Evolutionary conservation across 2,329 filamentous ascomycete species (phyloP).

Genomic region (Venturia carpophila): DNA sequence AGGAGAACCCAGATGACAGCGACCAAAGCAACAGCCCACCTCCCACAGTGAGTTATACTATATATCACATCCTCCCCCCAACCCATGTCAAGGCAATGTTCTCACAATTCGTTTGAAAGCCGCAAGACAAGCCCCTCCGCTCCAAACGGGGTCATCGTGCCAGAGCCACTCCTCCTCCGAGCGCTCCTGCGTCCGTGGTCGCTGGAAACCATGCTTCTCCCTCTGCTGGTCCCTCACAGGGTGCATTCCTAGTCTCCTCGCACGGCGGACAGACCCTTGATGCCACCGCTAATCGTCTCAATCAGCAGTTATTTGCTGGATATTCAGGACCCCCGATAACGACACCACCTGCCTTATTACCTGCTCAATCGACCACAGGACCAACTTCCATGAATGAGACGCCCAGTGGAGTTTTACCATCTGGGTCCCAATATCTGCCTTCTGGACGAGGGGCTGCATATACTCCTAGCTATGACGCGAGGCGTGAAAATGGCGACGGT

Average conservation of each 20-base stretch:
- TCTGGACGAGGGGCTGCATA: background rate
- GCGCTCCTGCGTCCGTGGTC: conserved; percentile 19
- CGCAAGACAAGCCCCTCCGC: conserved; percentile 69
- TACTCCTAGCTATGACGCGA: conserved; percentile 11
- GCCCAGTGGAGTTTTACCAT: background rate
- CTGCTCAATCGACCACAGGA: background rate
- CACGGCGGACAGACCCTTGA: background rate
- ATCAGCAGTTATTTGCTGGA: conserved; percentile 3
- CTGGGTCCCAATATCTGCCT: conserved; percentile 2
- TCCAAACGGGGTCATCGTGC: conserved; percentile 62
- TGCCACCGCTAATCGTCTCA: conserved; percentile 8
- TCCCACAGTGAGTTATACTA: conserved; percentile 54
- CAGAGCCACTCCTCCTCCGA: conserved; percentile 28
- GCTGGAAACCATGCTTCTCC: conserved; percentile 20
- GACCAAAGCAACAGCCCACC: conserved; percentile 74
- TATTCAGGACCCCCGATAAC: background rate
- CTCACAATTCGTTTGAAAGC: conserved; percentile 38
- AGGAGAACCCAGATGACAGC: conserved; percentile 49
- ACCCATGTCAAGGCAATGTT: conserved; percentile 15
- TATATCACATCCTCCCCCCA: conserved; percentile 11
- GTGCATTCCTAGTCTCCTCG: conserved; percentile 8
- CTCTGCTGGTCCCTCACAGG: conserved; percentile 2
- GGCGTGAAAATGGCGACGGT: conserved; percentile 17
- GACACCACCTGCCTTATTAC: conserved; percentile 3
- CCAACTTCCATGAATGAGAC: conserved; percentile 10